These are phyloP conservation scores for Aspergillus aculeatinus DNA, from an alignment of 2,329 filamentous ascomycete species.

Conservation along the genomic window DNA sequence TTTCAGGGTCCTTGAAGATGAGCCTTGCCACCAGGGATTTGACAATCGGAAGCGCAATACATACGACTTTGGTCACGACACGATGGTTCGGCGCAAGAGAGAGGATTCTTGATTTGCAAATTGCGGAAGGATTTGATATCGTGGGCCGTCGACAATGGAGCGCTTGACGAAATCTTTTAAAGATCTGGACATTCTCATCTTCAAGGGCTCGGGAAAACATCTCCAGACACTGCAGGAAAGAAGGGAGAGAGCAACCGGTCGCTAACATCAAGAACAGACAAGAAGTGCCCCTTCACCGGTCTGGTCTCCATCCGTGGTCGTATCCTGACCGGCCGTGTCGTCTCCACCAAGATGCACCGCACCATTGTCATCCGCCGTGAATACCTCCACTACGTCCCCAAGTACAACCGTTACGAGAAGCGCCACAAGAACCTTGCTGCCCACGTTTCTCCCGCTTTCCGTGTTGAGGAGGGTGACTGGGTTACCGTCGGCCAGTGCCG, in stretches of 20 bases:
- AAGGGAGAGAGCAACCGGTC: constrained; percentile 14
- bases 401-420: constrained; percentile 99
- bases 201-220: constrained; percentile 11
- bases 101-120: neutral
- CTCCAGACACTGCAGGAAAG: neutral
- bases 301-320: constrained; percentile 99
- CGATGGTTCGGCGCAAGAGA: neutral
- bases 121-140: neutral
- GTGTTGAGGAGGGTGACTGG: constrained; percentile 99
- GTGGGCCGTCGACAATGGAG: neutral
- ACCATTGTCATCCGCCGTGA: constrained; percentile 98
- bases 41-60: neutral
- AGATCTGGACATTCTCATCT: constrained; percentile 15
- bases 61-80: neutral
- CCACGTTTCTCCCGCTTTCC: constrained; percentile 99
- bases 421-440: constrained; percentile 99
- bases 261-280: constrained; percentile 64
- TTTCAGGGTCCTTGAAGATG: constrained; percentile 18
- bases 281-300: constrained; percentile 99
- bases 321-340: constrained; percentile 98
- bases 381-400: constrained; percentile 99
- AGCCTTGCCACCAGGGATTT: constrained; percentile 9
- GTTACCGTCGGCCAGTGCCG: constrained; percentile 99
- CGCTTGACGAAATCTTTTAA: neutral
- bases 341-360: constrained; percentile 99